Evolutionary conservation across 2,329 filamentous ascomycete species (phyloP), one percentile per base, ranked within the genome.

Genomic region (Thelonectria blattea): DNA sequence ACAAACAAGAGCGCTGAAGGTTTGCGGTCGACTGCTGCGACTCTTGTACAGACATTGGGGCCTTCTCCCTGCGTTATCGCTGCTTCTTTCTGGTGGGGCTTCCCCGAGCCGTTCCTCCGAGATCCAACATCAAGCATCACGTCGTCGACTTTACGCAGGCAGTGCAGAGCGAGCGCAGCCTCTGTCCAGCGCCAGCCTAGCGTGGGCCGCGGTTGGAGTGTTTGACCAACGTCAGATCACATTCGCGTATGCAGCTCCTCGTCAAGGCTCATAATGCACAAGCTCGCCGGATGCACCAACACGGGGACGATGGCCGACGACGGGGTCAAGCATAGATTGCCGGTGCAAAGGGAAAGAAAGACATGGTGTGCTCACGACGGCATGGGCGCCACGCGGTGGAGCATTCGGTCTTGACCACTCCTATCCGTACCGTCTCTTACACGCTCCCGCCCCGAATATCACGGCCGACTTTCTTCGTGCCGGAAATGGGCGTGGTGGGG

Each of bases 181-280:
- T 46, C 47, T 50, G n/a, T 24, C 53, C 52, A 10, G 42, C 42
- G 32, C 27, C 2, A 39, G 42, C 18, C 52, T 54, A 56, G 22
- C 42, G 30, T 22, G 11, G 30, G 30, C 14, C 32, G 48, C n/a
- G 7, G 30, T 52, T 49, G 43, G 37, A 50, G 56, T 46, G 51
- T 59, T 59, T 55, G 34, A 41, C 52, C 39, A 51, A 51, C 46
- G 52, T 51, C 51, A 22, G 46, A 54, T 55, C 57, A 18, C 52
- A 24, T 41, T 30, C 34, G 41, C 20, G 30, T 41, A 41, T 46
- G 30, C 43, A 45, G 52, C 42, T 60, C 11, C 12, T 51, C 27
- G 27, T 30, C 34, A 41, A 48, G 24, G 39, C 27, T 54, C 30
- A 42, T n/a, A 45, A 9, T 45, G 17, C 42, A 45, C 39, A 18